phyloP scores from a whole-genome alignment of 768 basidiomycete genomes.

The Psilocybe cubensis region DNA sequence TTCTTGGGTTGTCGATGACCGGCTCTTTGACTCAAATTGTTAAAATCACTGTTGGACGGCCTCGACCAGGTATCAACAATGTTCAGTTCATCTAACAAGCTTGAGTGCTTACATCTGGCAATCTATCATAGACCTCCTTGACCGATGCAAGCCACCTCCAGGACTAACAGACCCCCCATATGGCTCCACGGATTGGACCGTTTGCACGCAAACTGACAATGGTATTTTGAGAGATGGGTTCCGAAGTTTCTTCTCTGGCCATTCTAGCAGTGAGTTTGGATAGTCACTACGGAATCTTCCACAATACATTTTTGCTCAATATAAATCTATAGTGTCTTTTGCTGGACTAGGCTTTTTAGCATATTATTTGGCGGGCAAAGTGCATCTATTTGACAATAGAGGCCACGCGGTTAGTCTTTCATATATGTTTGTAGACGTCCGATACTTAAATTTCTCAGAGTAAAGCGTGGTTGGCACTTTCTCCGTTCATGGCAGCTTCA shows the following conservation, averaged over 20 bases:
- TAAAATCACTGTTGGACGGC: constrained; percentile 89
- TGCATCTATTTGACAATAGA: constrained; percentile 84
- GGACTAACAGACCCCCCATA: constrained; percentile 72
- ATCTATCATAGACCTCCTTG: constrained; percentile 54
- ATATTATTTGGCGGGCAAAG: constrained; percentile 89
- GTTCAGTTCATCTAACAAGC: not conserved
- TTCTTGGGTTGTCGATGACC: constrained; percentile 75
- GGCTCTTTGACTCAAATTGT: constrained; percentile 83
- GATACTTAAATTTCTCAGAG: constrained; percentile 36
- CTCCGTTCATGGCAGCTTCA: constrained; percentile 78
- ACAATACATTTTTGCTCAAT: not conserved
- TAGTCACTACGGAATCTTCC: not conserved
- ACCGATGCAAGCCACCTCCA: constrained; percentile 68
- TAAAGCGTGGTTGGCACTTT: constrained; percentile 84
- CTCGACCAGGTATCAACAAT: constrained; percentile 69
- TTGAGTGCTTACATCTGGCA: not conserved
- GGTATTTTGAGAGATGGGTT: constrained; percentile 78
- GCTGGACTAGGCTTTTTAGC: constrained; percentile 90
- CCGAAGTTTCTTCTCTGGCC: constrained; percentile 91
- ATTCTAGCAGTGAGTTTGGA: constrained; percentile 76
- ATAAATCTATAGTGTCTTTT: constrained; percentile 70
- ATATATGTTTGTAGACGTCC: not conserved
- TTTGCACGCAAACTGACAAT: constrained; percentile 76
- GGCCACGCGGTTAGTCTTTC: constrained; percentile 63
- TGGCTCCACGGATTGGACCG: constrained; percentile 71